Conservation (phyloP, 345 rosid species). For the Theobroma cacao region DNA sequence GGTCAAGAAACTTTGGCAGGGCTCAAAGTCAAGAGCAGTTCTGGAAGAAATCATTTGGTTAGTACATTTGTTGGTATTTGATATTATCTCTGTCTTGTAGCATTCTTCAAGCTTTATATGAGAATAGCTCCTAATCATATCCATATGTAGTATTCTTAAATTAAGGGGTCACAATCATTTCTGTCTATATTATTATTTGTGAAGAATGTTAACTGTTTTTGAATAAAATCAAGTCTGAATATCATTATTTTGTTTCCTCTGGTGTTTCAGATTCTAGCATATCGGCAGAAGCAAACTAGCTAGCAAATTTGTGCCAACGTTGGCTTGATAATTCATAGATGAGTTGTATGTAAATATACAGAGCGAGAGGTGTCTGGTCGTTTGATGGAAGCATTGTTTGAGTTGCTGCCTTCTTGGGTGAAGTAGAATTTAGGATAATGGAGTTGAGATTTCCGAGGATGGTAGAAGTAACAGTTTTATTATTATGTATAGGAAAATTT, state of each 20-base stretch:
- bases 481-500: background rate
- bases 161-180: background rate
- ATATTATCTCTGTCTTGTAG: background rate
- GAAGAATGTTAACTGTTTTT: background rate
- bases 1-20: conserved; percentile 49
- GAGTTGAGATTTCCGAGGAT: background rate
- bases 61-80: conserved; percentile 8
- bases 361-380: background rate
- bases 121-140: background rate
- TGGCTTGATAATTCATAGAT: background rate
- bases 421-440: conserved; percentile 5
- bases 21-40: conserved; percentile 28
- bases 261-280: conserved; percentile 47
- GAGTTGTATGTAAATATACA: background rate
- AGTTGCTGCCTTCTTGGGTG: background rate
- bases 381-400: background rate
- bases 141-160: background rate
- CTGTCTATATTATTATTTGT: background rate
- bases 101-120: background rate
- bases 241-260: background rate
- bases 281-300: conserved; percentile 36
- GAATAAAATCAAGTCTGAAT: background rate
- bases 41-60: conserved; percentile 42
- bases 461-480: background rate
- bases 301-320: background rate